Percentiles rank a stretch among this genome's conserved stretches.
Conservation (phyloP, 805 yeast genomes). For the Cyberlindnera euphorbiiphila region DNA sequence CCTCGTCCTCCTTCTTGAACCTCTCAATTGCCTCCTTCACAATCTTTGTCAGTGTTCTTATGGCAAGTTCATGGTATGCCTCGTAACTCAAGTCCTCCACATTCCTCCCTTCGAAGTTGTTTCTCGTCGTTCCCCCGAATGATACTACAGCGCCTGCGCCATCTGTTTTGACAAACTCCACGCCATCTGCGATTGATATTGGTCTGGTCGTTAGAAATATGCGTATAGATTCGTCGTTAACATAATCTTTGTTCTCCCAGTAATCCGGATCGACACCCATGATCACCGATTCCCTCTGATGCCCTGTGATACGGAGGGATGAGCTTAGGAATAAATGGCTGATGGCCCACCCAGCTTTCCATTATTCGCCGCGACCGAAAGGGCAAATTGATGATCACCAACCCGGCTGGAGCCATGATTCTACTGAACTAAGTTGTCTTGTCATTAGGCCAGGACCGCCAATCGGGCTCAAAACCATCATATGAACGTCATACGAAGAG, state of each 20-base stretch:
- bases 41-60: conserved; percentile 33
- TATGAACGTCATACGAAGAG: conserved; percentile 11
- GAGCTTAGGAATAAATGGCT: too few relatives aligned
- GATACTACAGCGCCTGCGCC: conserved; percentile 46
- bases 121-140: conserved; percentile 50
- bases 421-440: too few relatives aligned
- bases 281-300: too few relatives aligned
- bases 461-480: neutral
- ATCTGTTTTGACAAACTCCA: conserved; percentile 39
- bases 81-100: conserved; percentile 43
- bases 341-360: too few relatives aligned
- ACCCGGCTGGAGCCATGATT: too few relatives aligned
- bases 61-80: conserved; percentile 41
- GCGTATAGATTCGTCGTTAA: conserved; percentile 8
- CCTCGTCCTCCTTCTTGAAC: conserved; percentile 24
- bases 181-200: conserved; percentile 19
- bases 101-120: conserved; percentile 37
- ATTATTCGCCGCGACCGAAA: too few relatives aligned
- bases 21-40: conserved; percentile 31
- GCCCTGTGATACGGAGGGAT: too few relatives aligned
- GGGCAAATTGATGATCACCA: too few relatives aligned
- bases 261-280: conserved; percentile 1
- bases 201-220: conserved; percentile 26
- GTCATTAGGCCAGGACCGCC: too few relatives aligned
- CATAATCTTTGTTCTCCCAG: conserved; percentile 9